Evolutionary conservation across 257 asterid species (phyloP), one percentile per base, ranked within the genome.

Genomic region (Gentiana macrophylla): DNA sequence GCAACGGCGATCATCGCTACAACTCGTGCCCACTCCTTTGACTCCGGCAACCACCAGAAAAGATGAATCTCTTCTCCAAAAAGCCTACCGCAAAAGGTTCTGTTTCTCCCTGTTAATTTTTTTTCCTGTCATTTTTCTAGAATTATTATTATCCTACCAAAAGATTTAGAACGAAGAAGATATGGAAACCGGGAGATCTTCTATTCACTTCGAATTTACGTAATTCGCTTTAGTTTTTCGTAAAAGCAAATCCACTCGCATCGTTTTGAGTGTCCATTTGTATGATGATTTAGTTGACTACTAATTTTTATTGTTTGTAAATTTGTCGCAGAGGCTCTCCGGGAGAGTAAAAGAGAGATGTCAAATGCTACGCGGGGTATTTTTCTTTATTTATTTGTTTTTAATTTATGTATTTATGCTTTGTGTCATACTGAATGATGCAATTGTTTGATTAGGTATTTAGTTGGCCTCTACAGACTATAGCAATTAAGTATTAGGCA

Each of bases 1-100:
- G 24, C 24, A 3, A 5, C 9, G 46, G 46, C 46, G 46, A 41
- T 41, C 46, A 41, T 10, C 46, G 45, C 7, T 8, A 38, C 45
- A 4, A 5, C 45, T 38, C 46, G 9, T 24, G 24, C 24, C 9
- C 8, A 41, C 24, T 41, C 46, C 46, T 7, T 41, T 5, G 46
- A 41, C 8, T 41, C 46, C 12, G 46, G 46, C 46, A 2, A 41
- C 46, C 46, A 41, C 46, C 46, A 13, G 37, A 6, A 56, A 77
- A 55, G 53, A 86, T 87, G 89, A 87, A 78, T 67, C 63, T 87
- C 72, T 87, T 87, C 79, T 72, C 94, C 63, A 87, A 78, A 64
- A 87, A 87, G 64, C 96, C 96, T 51, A 80, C 89, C 53, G 80
- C 94, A 72, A 84, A 82, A 87, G 94, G 96, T 87, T 70, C 55